Evolutionary conservation across 192 early-diverging fungal genomes (phyloP), one percentile per base, ranked within the genome.

Genomic region (Coemansia reversa): DNA sequence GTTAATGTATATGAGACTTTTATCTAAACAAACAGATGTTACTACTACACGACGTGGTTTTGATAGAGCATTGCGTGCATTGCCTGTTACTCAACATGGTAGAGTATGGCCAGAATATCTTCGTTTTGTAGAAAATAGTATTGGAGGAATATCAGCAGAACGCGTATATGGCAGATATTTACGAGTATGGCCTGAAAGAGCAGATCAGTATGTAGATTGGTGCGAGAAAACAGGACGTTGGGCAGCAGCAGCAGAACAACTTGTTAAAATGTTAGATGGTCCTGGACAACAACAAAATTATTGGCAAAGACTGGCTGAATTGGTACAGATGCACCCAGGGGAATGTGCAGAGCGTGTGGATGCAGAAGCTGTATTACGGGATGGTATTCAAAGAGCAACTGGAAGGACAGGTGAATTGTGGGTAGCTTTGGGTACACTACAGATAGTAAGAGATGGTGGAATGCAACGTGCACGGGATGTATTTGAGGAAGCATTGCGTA

Each of bases 71-170:
- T 69, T 99, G 53, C 82, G 91, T 27, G 84, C 95, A 2, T 79
- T 99, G 52, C 93, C 97, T 0, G 87, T 96, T 18, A 96, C 96
- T 0, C 96, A 98, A 72, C 96, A 99, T 52, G 77, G 69, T n/a
- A 79, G 88, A 22, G 82, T 99, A 18, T 99, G 97, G 97, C 83
- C 83, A 4, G 25, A 86, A 51, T 99, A 98, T 70, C 74, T 97
- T 27, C 66, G 79, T 62, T 95, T 94, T 79, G 92, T 92, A 11
- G 74, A 85, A 45, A 14, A 45, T 3, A 62, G 74, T 19, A 84
- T 91, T 20, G 90, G 95, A 12, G 94, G 94, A 0, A 88, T 92
- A 60, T 92, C 91, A 0, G 89, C 90, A 2, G 84, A 93, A 19
- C 79, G 90, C 28, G 83, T 98, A 50, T 93, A 90, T 72, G 76